A percentile compares a stretch with the other conserved stretches of the same genome.
Conservation (phyloP, 306 rosid genomes). For the Quercus engelmannii region DNA sequence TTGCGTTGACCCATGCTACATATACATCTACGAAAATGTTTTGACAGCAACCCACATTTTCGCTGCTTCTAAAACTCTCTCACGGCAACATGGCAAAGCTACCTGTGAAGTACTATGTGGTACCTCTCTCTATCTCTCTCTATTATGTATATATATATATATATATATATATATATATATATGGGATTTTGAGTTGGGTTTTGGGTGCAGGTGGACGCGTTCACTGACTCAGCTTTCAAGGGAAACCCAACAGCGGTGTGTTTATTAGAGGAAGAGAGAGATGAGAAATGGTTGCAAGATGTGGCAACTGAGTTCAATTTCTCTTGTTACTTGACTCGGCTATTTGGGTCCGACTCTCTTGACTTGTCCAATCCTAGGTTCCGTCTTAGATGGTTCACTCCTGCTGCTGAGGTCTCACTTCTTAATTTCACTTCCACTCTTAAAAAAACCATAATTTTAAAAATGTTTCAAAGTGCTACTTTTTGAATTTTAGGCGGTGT, state of each 20-base stretch:
- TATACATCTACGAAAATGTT: too few species aligned
- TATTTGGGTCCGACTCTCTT: conserved; percentile 16
- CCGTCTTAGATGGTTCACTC: conserved; percentile 80
- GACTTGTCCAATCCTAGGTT: conserved; percentile 43
- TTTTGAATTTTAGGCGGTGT: background rate
- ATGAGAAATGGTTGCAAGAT: conserved; percentile 51
- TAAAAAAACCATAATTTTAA: background rate
- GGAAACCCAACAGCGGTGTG: conserved; percentile 83
- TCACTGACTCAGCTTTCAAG: conserved; percentile 60
- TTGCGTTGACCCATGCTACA: too few species aligned
- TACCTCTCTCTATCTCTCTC: conserved; percentile 6
- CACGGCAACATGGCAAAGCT: background rate
- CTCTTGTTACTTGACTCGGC: conserved; percentile 42
- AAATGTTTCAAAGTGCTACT: background rate
- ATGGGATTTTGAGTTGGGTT: background rate
- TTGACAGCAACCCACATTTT: too few species aligned
- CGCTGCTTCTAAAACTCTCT: too few species aligned
- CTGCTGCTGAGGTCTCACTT: conserved; percentile 52
- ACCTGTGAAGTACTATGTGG: conserved; percentile 57
- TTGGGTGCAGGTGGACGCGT: conserved; percentile 56
- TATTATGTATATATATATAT: background rate
- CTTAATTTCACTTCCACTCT: background rate
- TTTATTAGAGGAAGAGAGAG: conserved; percentile 55
- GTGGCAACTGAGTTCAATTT: conserved; percentile 61
- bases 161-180: background rate